Evolutionary conservation across 2,329 filamentous ascomycete species (phyloP), one percentile per base, ranked within the genome.

Genomic region (Penicillium sp.): DNA sequence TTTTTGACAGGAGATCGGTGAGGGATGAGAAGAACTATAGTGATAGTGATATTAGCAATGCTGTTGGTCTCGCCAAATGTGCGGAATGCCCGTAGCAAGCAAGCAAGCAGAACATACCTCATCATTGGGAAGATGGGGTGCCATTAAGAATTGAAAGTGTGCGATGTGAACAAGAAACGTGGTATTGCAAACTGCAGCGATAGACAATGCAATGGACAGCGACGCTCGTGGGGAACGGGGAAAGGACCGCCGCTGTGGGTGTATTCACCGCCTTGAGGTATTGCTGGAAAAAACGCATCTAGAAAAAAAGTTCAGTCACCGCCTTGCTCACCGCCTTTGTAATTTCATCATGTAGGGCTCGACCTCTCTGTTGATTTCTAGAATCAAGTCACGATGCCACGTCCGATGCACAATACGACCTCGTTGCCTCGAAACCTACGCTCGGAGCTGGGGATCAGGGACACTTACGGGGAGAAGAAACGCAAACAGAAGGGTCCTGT

Each of bases 1-100:
- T 69, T 27, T 60, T 66, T 28, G 63, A 55, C 38, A 74, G 64
- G 44, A 74, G 68, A 31, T 56, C 54, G 39, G 66, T 57, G 31
- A 74, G 65, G 26, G 65, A 65, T 35, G 61, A 49, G 60, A 74
- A 71, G 63, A 74, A 74, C 71, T 74, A 52, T 22, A 29, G 35
- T 41, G 28, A 29, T 18, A 31, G 42, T 41, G 23, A 35, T 42
- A 37, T 60, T 56, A 60, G 54, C 52, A 28, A 41, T 22, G 24
- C 26, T 49, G 26, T 47, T 42, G 47, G 42, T 47, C 44, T 41
- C 18, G 46, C 48, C 31, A 35, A 35, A 46, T 46, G 36, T 31
- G 38, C 40, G 28, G 32, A 39, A 46, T 46, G 35, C 29, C 22
- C 35, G 26, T 35, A 34, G 22, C 3, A 29, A 35, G 13, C 7